Percentiles rank a stretch among this genome's conserved stretches.
phyloP scores from a whole-genome alignment of 2,329 filamentous ascomycete species.

The Elsinoe ampelina region DNA sequence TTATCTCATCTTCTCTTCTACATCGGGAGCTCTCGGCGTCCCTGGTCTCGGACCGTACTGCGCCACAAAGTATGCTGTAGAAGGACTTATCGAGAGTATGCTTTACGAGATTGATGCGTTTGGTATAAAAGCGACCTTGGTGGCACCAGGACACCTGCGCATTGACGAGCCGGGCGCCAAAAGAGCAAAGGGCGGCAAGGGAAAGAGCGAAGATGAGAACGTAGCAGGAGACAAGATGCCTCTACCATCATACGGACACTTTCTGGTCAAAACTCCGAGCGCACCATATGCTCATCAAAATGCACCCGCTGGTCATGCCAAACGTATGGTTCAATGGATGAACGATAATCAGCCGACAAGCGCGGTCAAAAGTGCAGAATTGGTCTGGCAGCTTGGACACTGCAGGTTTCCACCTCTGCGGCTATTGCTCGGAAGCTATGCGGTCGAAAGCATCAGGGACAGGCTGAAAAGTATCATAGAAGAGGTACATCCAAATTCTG shows the following conservation, averaged over 20 bases:
- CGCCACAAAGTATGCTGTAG: constrained; percentile 93
- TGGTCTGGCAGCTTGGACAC: constrained; percentile 89
- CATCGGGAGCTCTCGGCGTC: constrained; percentile 82
- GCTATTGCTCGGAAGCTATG: constrained; percentile 82
- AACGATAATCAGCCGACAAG: constrained; percentile 87
- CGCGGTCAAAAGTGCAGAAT: constrained; percentile 82
- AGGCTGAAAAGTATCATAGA: constrained; percentile 83
- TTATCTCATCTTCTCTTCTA: constrained; percentile 92
- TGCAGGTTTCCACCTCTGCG: constrained; percentile 87
- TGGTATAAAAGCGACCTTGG: constrained; percentile 86
- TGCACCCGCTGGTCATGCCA: constrained; percentile 78
- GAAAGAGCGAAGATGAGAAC: constrained; percentile 24
- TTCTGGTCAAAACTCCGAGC: constrained; percentile 77
- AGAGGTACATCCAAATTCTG: constrained; percentile 49
- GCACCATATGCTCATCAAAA: constrained; percentile 69
- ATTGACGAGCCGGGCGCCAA: constrained; percentile 55
- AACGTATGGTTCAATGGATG: constrained; percentile 88
- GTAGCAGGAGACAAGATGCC: constrained; percentile 22
- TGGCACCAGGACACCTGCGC: constrained; percentile 81
- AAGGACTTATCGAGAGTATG: constrained; percentile 93
- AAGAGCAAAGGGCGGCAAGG: constrained; percentile 17
- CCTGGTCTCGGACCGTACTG: constrained; percentile 90
- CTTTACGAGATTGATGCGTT: constrained; percentile 88
- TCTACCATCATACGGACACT: constrained; percentile 80
- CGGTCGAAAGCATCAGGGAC: constrained; percentile 91